Evolutionary conservation across 768 basidiomycete species (phyloP).

Genomic region (Mycena alexandri): DNA sequence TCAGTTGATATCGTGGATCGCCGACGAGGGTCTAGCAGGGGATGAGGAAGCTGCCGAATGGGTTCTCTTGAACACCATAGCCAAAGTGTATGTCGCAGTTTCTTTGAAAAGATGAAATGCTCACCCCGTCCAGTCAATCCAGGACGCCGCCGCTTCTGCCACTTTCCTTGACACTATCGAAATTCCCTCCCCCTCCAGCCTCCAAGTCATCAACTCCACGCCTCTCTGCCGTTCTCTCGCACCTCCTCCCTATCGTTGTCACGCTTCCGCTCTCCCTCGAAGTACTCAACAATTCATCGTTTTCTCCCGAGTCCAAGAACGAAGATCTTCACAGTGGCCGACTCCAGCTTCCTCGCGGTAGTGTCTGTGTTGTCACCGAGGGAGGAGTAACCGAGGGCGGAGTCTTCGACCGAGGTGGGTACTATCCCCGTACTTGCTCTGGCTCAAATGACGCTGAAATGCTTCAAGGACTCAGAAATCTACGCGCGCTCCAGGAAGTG

Average conservation of each 20-base stretch:
- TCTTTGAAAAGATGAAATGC: conserved; percentile 18
- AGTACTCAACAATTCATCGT: conserved; percentile 67
- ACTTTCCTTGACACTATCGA: conserved; percentile 71
- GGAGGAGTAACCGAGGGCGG: conserved; percentile 76
- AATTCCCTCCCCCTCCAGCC: conserved; percentile 64
- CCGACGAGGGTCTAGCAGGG: conserved; percentile 74
- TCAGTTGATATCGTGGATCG: conserved; percentile 80
- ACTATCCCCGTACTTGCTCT: not conserved
- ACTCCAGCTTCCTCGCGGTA: conserved; percentile 77
- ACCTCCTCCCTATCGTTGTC: conserved; percentile 69
- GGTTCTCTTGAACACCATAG: conserved; percentile 71
- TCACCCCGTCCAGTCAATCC: conserved; percentile 64
- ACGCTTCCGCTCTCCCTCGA: conserved; percentile 73
- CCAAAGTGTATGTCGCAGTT: conserved; percentile 68
- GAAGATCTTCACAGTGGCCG: conserved; percentile 80
- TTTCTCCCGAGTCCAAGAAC: conserved; percentile 76
- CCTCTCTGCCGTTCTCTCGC: conserved; percentile 66
- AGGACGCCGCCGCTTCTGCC: conserved; percentile 77
- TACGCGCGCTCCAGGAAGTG: conserved; percentile 72
- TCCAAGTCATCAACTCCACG: conserved; percentile 53
- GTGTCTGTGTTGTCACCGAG: conserved; percentile 74
- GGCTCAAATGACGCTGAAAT: not conserved
- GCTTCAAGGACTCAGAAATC: conserved; percentile 68
- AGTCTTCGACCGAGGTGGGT: conserved; percentile 67
- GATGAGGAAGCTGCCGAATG: conserved; percentile 81